phyloP scores from a whole-genome alignment of 495 filamentous ascomycete genomes.

The Hypoxylon lienhwacheense region DNA sequence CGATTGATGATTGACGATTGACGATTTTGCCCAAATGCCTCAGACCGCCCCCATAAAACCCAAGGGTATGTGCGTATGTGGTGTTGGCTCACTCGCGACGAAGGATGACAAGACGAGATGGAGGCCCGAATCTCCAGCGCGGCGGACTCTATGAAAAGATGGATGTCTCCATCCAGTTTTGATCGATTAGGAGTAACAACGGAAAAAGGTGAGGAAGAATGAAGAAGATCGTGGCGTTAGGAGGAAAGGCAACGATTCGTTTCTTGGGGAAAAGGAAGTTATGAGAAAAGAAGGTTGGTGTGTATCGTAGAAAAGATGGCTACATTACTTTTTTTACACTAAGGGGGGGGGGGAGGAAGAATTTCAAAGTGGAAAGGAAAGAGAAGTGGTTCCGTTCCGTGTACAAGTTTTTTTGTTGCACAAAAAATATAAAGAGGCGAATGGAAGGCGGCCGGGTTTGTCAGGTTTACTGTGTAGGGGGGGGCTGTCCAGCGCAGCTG shows the following conservation, averaged over 20 bases:
- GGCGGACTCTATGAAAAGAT: slow-evolving; percentile 39
- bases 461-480: slow-evolving; percentile 6
- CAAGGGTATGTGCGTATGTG: slow-evolving; percentile 4
- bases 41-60: slow-evolving; percentile 24
- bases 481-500: slow-evolving; percentile 23
- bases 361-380: slow-evolving; percentile 25
- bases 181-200: slow-evolving; percentile 30
- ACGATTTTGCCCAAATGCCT: slow-evolving; percentile 39
- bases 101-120: slow-evolving; percentile 29
- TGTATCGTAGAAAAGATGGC: slow-evolving; percentile 32
- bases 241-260: slow-evolving; percentile 30
- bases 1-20: too few relatives aligned
- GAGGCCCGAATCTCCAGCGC: slow-evolving; percentile 45
- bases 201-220: slow-evolving; percentile 18
- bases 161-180: slow-evolving; percentile 39
- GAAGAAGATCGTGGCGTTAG: slow-evolving; percentile 30
- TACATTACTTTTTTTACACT: slow-evolving; percentile 15
- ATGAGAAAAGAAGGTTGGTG: slow-evolving; percentile 37
- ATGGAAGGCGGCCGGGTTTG: slow-evolving; percentile 19
- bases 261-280: slow-evolving; percentile 38
- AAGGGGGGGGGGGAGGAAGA: slow-evolving; percentile 18
- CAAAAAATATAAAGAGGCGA: slow-evolving; percentile 25
- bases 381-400: slow-evolving; percentile 27
- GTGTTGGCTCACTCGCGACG: slow-evolving; percentile 6
- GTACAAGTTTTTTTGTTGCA: slow-evolving; percentile 18